phyloP scores from a whole-genome alignment of 257 asterid species.

The Prunella vulgaris region DNA sequence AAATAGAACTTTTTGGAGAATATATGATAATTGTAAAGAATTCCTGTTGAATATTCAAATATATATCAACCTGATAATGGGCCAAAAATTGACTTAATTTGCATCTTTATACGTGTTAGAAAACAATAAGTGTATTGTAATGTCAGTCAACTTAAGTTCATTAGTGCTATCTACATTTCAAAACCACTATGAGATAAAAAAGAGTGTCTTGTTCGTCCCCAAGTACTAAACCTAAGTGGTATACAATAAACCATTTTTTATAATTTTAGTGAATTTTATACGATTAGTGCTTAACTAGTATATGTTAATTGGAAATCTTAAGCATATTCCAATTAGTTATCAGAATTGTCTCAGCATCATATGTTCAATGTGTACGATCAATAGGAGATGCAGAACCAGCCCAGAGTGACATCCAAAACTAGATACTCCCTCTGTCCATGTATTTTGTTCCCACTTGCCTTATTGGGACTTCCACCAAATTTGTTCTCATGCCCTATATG shows the following conservation, averaged over 20 bases:
- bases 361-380: not conserved
- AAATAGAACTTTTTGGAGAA: not conserved
- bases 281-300: not conserved
- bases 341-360: not conserved
- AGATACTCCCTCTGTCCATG: too few species aligned
- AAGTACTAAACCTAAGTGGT: not conserved
- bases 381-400: not conserved
- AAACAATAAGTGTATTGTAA: not conserved
- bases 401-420: not conserved
- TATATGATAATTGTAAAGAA: not conserved
- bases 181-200: not conserved
- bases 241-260: not conserved
- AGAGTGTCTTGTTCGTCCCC: not conserved
- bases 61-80: not conserved
- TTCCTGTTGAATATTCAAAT: not conserved
- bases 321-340: not conserved
- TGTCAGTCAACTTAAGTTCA: not conserved
- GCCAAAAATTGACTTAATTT: not conserved
- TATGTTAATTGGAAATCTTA: too few species aligned
- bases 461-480: too few species aligned
- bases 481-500: too few species aligned
- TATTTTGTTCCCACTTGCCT: too few species aligned
- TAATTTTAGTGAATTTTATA: not conserved
- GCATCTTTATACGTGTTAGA: not conserved
- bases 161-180: not conserved